Base-by-base conservation (phyloP, 768 basidiomycete species). In the Podaxis sp. region DNA sequence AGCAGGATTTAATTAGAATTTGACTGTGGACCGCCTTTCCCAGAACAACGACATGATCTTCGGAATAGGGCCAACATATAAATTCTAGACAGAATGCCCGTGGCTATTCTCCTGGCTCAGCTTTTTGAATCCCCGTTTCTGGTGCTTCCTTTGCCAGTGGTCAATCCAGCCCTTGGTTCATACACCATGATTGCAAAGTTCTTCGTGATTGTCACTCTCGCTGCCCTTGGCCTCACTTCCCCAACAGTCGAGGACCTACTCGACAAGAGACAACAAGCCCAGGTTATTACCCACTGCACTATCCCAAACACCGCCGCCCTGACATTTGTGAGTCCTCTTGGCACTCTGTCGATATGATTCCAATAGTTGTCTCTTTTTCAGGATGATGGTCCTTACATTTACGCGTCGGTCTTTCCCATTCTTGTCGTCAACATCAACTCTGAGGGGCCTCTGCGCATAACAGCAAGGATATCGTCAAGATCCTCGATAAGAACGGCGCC, bases 381-480 rank as follows among this genome's bases (percentile, higher is more conserved):
- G 76, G 76, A 77, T 62, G 75, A 75, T 60, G 76, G 77, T 5
- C 77, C 77, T 6, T 76, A 72, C 52, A 68, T 69, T 49, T 73
- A 73, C 58, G 50, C 69, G 70, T 71, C 64, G 37, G 69, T 48
- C 33, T 52, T 10, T 8, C 26, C 17, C 41, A 8, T n/a, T 22
- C 17, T 11, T 13, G 46, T 15, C 4, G 8, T 37, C 3, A 6
- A 49, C 20, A 15, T 6, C 6, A 57, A 55, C 26, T 12, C 26
- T 12, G 40, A 49, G 15, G 56, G 2, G 38, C 37, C 20, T 15
- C 24, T 22, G 3, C 3, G 26, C 6, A 44, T 64, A n/a, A 56
- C 57, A 72, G 73, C 40, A 67, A 71, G 22, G 74, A 75, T 44
- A 70, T 77, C 24, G 72, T 73, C 48, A 69, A 77, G 30, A 66